Percentiles rank a stretch among this genome's conserved stretches.
These are phyloP conservation scores for Saturnispora ahearnii DNA, from an alignment of 805 yeast genomes.

Conservation along the genomic window DNA sequence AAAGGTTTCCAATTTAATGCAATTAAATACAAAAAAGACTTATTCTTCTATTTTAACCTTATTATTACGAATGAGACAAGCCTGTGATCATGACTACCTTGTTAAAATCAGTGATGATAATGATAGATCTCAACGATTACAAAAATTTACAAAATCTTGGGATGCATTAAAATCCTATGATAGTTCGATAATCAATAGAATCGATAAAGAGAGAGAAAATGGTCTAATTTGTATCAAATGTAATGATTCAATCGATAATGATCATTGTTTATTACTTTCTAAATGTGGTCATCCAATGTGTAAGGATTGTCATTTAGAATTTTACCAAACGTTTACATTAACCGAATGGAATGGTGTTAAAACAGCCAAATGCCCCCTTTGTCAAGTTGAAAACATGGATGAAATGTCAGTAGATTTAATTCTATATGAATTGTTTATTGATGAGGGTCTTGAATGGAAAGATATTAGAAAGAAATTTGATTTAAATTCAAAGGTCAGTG, in stretches of 20 bases:
- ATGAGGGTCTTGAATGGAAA: constrained; percentile 23
- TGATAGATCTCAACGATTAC: constrained; percentile 31
- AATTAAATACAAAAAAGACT: constrained; percentile 17
- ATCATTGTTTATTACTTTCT: constrained; percentile 36
- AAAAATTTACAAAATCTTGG: constrained; percentile 26
- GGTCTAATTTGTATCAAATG: constrained; percentile 60
- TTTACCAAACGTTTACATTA: constrained; percentile 37
- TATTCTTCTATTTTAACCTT: constrained; percentile 60
- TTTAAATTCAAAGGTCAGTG: constrained; percentile 19
- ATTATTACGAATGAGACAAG: constrained; percentile 73
- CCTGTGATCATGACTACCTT: constrained; percentile 71
- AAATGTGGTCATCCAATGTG: constrained; percentile 78
- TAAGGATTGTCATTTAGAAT: constrained; percentile 44
- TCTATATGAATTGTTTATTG: constrained; percentile 41
- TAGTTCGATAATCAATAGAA: constrained; percentile 22
- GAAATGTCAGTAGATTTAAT: constrained; percentile 36
- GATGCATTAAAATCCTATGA: constrained; percentile 18
- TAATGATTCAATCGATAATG: constrained; percentile 39
- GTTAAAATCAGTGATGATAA: constrained; percentile 52
- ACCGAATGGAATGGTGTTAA: constrained; percentile 25
- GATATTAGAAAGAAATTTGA: constrained; percentile 18
- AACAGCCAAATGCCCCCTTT: constrained; percentile 46
- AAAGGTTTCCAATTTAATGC: constrained; percentile 40
- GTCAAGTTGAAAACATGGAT: constrained; percentile 35
- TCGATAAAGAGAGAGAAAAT: constrained; percentile 28